Evolutionary conservation across 768 basidiomycete species (phyloP), one percentile per base, ranked within the genome.

Genomic region (Ephemerocybe angulata): DNA sequence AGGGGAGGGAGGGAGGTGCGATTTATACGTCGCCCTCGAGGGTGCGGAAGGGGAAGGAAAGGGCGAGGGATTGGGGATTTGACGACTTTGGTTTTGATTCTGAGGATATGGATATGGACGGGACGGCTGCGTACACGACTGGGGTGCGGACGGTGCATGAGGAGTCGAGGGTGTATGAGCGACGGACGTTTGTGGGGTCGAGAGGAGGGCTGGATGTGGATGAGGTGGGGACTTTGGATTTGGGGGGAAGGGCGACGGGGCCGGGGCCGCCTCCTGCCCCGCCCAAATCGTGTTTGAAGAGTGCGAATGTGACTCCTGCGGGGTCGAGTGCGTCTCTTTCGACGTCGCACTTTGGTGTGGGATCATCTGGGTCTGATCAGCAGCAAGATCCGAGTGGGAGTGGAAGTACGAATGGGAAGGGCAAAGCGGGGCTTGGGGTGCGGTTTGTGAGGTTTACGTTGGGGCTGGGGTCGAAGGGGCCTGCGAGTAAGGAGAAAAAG

Each of bases 401-500:
- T 35, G n/a, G n/a, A n/a, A n/a, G n/a, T n/a, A n/a, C n/a, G n/a
- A n/a, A n/a, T n/a, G n/a, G n/a, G n/a, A 48, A 27, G 8, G 4
- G 21, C 25, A 48, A 48, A 48, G 27, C 46, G 28, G 30, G 30
- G 27, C 19, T 48, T 30, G 46, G 46, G 17, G 46, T 48, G 13
- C 46, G 46, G 46, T 48, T 48, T 48, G 46, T 48, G 4, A 27
- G 46, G n/a, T 48, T 48, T 17, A 48, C 46, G 4, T 21, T 48
- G 4, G 46, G 46, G 2, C 46, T 48, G 22, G 44, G 42, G 17
- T 40, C 27, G n/a, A 42, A 48, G 38, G 48, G 54, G 7, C 42
- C 27, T 11, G 53, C 53, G 33, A 50, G 52, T 29, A 52, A 53
- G 38, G 43, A 50, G 49, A 46, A 58, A 38, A 37, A 25, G 15